A percentile compares a stretch with the other conserved stretches of the same genome.
These are phyloP conservation scores for Xylaria sp. DNA, from an alignment of 2,329 filamentous ascomycete species.

Conservation along the genomic window DNA sequence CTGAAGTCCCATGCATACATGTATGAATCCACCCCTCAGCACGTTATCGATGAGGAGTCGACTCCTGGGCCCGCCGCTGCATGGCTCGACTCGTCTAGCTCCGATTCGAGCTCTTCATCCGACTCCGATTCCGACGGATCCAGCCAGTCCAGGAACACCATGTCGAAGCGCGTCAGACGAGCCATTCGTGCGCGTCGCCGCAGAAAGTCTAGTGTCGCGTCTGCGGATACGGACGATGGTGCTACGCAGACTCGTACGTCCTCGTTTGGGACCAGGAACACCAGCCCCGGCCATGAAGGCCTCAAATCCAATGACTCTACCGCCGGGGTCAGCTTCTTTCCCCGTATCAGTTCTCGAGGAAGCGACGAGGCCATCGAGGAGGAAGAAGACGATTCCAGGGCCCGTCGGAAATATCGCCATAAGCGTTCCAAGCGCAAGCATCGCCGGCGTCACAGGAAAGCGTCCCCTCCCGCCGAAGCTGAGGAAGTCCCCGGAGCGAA, in stretches of 20 bases:
- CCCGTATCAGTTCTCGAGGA: slow-evolving; percentile 42
- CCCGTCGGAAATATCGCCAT: slow-evolving; percentile 41
- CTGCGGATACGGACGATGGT: slow-evolving; percentile 57
- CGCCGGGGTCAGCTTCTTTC: slow-evolving; percentile 39
- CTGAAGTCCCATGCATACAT: slow-evolving; percentile 90
- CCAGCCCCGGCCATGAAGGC: slow-evolving; percentile 42
- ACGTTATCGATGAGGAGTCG: slow-evolving; percentile 89
- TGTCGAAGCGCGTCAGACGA: slow-evolving; percentile 74
- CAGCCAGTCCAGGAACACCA: slow-evolving; percentile 61
- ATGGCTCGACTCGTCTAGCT: slow-evolving; percentile 74
- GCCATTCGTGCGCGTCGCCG: slow-evolving; percentile 71
- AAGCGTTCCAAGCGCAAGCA: slow-evolving; percentile 51
- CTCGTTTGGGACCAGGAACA: slow-evolving; percentile 45
- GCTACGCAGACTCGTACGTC: slow-evolving; percentile 41
- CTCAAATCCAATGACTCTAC: slow-evolving; percentile 43
- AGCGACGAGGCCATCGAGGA: slow-evolving; percentile 51
- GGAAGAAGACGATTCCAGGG: slow-evolving; percentile 47
- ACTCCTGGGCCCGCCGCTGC: slow-evolving; percentile 82
- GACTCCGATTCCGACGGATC: slow-evolving; percentile 72
- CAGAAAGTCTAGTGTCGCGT: slow-evolving; percentile 77
- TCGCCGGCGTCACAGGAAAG: slow-evolving; percentile 35
- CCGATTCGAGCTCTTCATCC: slow-evolving; percentile 58
- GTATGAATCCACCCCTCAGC: slow-evolving; percentile 89
- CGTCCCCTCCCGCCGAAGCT: slow-evolving; percentile 20
- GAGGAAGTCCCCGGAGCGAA: slow-evolving; percentile 35